A percentile compares a stretch with the other conserved stretches of the same genome.
Evolutionary conservation across 495 filamentous ascomycete genomes (phyloP).

Genomic region (Mytilinidion resinicola): DNA sequence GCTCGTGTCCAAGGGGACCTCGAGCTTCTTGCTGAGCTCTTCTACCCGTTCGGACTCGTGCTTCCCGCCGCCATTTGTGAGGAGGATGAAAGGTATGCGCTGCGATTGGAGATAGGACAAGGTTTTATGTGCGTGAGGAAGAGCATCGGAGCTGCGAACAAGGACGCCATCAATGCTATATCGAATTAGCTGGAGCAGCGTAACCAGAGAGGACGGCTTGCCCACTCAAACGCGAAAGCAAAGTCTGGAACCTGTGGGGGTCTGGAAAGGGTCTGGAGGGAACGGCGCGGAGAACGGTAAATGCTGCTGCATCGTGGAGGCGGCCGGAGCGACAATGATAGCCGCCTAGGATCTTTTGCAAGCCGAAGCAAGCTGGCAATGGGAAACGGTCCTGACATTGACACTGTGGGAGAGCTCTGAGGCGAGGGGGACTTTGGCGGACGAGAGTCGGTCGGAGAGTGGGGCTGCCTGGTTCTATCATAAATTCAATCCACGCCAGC

Average conservation of each 20-base stretch:
- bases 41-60: constrained; percentile 63
- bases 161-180: constrained; percentile 91
- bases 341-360: neutral
- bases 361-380: neutral
- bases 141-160: constrained; percentile 70
- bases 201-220: constrained; percentile 14
- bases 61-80: constrained; percentile 86
- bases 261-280: constrained; percentile 12
- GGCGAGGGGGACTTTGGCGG: neutral
- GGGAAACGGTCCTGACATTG: constrained; percentile 1
- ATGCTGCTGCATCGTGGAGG: constrained; percentile 2
- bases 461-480: too few relatives aligned
- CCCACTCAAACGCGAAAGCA: constrained; percentile 82
- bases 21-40: constrained; percentile 58
- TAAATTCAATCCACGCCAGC: too few relatives aligned
- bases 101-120: constrained; percentile 64
- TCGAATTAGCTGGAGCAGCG: neutral
- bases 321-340: neutral
- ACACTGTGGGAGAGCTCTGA: neutral
- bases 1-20: constrained; percentile 52
- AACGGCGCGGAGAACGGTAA: constrained; percentile 7
- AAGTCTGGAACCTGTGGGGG: constrained; percentile 48
- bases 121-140: constrained; percentile 72
- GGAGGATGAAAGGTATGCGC: constrained; percentile 72
- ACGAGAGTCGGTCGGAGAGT: neutral